Percentiles rank a stretch among this genome's conserved stretches.
Evolutionary conservation across 1,284 basidiomycete species (phyloP).

Genomic region (Chiua sp.): DNA sequence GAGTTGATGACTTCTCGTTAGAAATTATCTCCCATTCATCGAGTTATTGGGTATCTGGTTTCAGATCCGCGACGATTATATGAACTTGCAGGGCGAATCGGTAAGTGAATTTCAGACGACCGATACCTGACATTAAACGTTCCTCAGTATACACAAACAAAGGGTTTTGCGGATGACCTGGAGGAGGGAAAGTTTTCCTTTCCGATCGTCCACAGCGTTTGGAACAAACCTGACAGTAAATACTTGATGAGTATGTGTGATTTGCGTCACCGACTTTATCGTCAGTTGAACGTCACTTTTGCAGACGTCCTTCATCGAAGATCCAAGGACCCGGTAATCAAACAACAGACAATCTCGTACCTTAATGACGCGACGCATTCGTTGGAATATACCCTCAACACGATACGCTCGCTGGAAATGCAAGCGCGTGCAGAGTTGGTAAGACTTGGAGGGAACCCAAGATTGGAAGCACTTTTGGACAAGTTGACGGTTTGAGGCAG

Average conservation of each 20-base stretch:
- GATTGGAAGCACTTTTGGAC: conserved; percentile 29
- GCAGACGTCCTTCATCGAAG: conserved; percentile 87
- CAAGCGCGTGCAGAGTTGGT: conserved; percentile 45
- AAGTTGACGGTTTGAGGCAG: conserved; percentile 16
- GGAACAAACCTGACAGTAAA: conserved; percentile 71
- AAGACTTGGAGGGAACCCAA: conserved; percentile 32
- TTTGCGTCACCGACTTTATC: not conserved
- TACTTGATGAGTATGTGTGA: conserved; percentile 86
- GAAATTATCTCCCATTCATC: conserved; percentile 89
- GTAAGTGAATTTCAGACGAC: conserved; percentile 43
- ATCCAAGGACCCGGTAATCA: conserved; percentile 78
- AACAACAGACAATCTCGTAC: conserved; percentile 80
- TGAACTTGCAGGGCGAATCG: conserved; percentile 89
- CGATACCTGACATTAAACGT: not conserved
- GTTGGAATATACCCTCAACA: conserved; percentile 71
- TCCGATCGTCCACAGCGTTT: conserved; percentile 89
- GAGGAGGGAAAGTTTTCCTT: conserved; percentile 98
- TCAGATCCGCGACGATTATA: conserved; percentile 97
- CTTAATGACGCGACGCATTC: conserved; percentile 70
- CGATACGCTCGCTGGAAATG: conserved; percentile 56
- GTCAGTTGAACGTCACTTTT: conserved; percentile 3
- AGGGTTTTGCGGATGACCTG: conserved; percentile 94
- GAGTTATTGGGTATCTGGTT: conserved; percentile 94
- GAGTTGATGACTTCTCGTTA: conserved; percentile 35
- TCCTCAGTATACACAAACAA: conserved; percentile 84